Conservation (phyloP, 2,329 filamentous ascomycete species). For the Fusarium dlaminii region DNA sequence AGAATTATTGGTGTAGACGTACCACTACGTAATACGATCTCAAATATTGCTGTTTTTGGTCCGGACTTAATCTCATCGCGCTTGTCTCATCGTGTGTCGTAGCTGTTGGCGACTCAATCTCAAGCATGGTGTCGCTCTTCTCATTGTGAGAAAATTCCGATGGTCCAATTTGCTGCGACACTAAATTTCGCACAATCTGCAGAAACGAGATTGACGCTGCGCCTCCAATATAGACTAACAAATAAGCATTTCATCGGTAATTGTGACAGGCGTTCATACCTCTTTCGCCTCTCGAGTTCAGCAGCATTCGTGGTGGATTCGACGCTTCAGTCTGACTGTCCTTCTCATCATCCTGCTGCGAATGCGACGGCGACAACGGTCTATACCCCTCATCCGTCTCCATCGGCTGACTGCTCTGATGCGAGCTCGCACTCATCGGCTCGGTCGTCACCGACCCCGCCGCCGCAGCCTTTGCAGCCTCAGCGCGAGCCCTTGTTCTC, state of each 20-base stretch:
- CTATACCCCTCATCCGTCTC: slow-evolving; percentile 30
- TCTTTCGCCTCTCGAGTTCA: slow-evolving; percentile 62
- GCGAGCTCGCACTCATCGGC: neutral
- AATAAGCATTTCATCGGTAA: neutral
- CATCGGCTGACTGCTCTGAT: slow-evolving; percentile 2
- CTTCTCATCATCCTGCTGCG: slow-evolving; percentile 38
- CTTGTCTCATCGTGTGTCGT: neutral
- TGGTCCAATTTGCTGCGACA: slow-evolving; percentile 40
- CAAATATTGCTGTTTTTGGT: slow-evolving; percentile 13
- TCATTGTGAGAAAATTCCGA: slow-evolving; percentile 43
- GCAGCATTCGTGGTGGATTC: slow-evolving; percentile 54
- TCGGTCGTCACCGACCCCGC: neutral
- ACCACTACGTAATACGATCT: slow-evolving; percentile 33
- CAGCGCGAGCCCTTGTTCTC: slow-evolving; percentile 28
- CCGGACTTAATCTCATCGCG: neutral
- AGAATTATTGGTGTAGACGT: neutral
- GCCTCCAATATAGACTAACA: slow-evolving; percentile 58
- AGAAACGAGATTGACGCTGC: slow-evolving; percentile 65
- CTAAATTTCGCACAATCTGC: slow-evolving; percentile 48
- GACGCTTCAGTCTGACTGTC: slow-evolving; percentile 26
- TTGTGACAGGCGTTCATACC: slow-evolving; percentile 43
- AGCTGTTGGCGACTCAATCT: slow-evolving; percentile 35
- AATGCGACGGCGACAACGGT: slow-evolving; percentile 45
- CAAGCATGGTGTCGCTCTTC: slow-evolving; percentile 42
- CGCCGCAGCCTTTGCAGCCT: slow-evolving; percentile 16